Conservation (phyloP, 2,329 filamentous ascomycete species). For the Dissoconium aciculare region DNA sequence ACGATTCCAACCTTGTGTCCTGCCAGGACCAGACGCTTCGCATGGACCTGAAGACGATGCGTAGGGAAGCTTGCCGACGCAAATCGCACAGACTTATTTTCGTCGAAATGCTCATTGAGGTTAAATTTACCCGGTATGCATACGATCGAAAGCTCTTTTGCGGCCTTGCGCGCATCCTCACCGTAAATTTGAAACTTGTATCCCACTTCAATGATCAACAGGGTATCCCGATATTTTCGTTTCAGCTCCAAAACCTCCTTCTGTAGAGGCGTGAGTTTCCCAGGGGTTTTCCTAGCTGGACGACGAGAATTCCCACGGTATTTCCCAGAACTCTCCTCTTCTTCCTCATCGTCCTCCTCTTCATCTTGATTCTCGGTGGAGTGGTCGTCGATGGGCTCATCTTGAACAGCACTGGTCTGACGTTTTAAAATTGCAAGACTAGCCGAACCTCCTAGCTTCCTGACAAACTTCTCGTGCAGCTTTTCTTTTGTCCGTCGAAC, state of each 20-base stretch:
- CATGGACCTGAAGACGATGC: conserved; percentile 79
- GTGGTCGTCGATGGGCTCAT: conserved; percentile 40
- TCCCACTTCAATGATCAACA: conserved; percentile 86
- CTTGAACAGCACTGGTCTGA: conserved; percentile 18
- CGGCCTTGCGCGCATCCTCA: conserved; percentile 77
- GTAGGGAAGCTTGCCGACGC: conserved; percentile 93
- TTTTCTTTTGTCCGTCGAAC: conserved; percentile 48
- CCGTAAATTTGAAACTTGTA: conserved; percentile 98
- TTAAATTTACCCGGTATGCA: conserved; percentile 92
- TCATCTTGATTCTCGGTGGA: conserved; percentile 37
- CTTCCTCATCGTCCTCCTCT: conserved; percentile 44
- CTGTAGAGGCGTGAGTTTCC: conserved; percentile 88
- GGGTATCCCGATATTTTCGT: conserved; percentile 70
- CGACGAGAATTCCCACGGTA: conserved; percentile 35
- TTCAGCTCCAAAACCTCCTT: conserved; percentile 90
- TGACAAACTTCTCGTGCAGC: conserved; percentile 72
- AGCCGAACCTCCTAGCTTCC: conserved; percentile 76
- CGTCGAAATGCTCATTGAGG: conserved; percentile 86
- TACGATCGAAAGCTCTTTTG: conserved; percentile 83
- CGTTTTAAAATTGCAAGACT: conserved; percentile 56
- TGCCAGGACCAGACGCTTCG: conserved; percentile 78
- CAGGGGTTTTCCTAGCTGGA: conserved; percentile 53
- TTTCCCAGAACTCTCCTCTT: conserved; percentile 33
- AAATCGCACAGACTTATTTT: conserved; percentile 82
- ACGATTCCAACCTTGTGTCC: conserved; percentile 96